Conservation (phyloP, 495 filamentous ascomycete species). For the Penicillium psychrofluorescens region DNA sequence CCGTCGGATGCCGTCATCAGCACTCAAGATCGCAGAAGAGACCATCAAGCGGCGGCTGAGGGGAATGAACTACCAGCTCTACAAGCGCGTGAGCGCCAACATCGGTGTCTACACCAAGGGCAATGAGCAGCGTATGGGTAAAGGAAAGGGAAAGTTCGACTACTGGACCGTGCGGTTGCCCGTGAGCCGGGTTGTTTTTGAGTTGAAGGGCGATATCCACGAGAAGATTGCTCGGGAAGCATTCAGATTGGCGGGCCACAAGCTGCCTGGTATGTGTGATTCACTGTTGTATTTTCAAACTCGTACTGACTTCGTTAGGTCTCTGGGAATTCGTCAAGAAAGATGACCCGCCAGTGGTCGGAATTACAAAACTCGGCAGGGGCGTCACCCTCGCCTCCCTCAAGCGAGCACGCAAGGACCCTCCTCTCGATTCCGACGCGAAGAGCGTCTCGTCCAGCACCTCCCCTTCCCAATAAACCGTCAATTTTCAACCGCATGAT, state of each 20-base stretch:
- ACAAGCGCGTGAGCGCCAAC: constrained; percentile 82
- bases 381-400: constrained; percentile 76
- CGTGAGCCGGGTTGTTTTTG: constrained; percentile 83
- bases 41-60: constrained; percentile 82
- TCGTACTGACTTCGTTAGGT: constrained; percentile 41
- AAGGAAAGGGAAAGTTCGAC: constrained; percentile 95
- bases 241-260: constrained; percentile 88
- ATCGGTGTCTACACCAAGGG: constrained; percentile 92
- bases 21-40: constrained; percentile 84
- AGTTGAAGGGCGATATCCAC: constrained; percentile 85
- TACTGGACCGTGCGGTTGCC: constrained; percentile 87
- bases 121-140: constrained; percentile 97
- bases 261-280: constrained; percentile 72
- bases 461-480: constrained; percentile 32
- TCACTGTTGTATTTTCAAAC: not conserved
- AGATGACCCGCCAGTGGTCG: constrained; percentile 85
- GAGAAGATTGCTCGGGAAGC: constrained; percentile 93
- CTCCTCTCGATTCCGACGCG: constrained; percentile 42
- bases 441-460: constrained; percentile 31
- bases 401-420: constrained; percentile 64
- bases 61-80: constrained; percentile 88
- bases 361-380: constrained; percentile 79
- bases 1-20: constrained; percentile 77
- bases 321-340: constrained; percentile 91
- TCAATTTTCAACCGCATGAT: constrained; percentile 1